These are phyloP conservation scores for Wallacemonas sp. DNA, from an alignment of 208 protist species.

Conservation along the genomic window DNA sequence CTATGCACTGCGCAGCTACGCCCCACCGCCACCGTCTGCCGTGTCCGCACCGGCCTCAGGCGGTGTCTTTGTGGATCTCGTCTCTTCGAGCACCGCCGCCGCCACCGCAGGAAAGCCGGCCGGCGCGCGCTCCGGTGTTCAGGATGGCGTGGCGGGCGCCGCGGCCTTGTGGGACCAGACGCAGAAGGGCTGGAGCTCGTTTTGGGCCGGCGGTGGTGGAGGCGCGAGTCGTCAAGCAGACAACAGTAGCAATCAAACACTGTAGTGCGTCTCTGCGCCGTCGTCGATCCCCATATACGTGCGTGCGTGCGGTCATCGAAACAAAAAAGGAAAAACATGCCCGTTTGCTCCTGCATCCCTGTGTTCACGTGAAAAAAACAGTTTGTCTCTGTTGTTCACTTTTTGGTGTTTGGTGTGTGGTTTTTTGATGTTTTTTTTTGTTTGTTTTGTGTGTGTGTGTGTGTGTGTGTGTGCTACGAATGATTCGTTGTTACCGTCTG, in stretches of 20 bases:
- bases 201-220: neutral
- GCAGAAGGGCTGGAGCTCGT: slow-evolving; percentile 7
- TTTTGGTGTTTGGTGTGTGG: neutral
- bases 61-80: neutral
- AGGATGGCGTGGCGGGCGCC: neutral
- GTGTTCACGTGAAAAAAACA: neutral
- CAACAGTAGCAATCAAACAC: neutral
- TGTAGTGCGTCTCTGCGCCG: neutral
- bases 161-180: slow-evolving; percentile 8
- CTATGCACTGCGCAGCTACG: neutral
- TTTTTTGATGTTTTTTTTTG: slow-evolving; percentile 11
- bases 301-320: neutral
- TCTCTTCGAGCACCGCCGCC: neutral
- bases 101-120: neutral
- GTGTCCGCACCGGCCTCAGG: too few species aligned
- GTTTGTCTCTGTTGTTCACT: neutral
- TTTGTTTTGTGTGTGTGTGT: slow-evolving; percentile 4
- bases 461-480: too few species aligned
- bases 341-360: too few species aligned
- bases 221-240: neutral
- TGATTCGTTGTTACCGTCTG: too few species aligned
- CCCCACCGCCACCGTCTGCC: neutral
- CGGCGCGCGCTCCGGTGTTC: neutral
- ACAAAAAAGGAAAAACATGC: neutral
- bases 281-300: neutral